A percentile compares a stretch with the other conserved stretches of the same genome.
These are phyloP conservation scores for Smallanthus sonchifolius DNA, from an alignment of 129 eudicot species.

Conservation along the genomic window DNA sequence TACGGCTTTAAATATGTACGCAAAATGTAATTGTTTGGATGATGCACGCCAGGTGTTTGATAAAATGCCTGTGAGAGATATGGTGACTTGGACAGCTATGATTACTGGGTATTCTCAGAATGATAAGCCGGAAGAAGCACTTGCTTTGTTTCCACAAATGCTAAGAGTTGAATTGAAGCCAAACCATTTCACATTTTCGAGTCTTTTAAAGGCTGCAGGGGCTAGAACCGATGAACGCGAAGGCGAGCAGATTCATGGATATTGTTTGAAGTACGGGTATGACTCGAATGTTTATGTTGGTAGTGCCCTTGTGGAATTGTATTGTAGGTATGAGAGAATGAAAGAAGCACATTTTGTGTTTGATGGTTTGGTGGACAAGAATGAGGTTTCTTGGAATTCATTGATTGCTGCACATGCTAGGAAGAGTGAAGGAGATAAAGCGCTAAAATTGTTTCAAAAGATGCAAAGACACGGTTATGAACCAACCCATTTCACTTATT, in stretches of 20 bases:
- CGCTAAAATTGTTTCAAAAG: constrained; percentile 44
- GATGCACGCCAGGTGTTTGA: constrained; percentile 68
- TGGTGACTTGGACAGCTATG: constrained; percentile 69
- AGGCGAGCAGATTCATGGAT: constrained; percentile 48
- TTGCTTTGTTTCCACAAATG: constrained; percentile 47
- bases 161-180: constrained; percentile 52
- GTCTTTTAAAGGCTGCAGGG: constrained; percentile 70
- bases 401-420: constrained; percentile 71
- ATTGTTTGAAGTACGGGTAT: constrained; percentile 43
- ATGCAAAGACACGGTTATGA: constrained; percentile 50
- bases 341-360: constrained; percentile 51
- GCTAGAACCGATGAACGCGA: constrained; percentile 34
- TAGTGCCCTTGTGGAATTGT: constrained; percentile 76
- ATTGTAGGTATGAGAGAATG: constrained; percentile 57
- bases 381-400: constrained; percentile 85
- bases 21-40: constrained; percentile 54
- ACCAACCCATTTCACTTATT: constrained; percentile 68
- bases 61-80: constrained; percentile 57
- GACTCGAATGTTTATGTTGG: constrained; percentile 67
- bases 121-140: constrained; percentile 43
- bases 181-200: constrained; percentile 67
- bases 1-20: constrained; percentile 57
- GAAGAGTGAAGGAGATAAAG: constrained; percentile 59
- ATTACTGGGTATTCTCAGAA: constrained; percentile 69
- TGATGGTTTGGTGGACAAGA: constrained; percentile 42